A percentile compares a stretch with the other conserved stretches of the same genome.
Evolutionary conservation across 352 stramenopile species (phyloP).

Genomic region (Phytophthora sojae): DNA sequence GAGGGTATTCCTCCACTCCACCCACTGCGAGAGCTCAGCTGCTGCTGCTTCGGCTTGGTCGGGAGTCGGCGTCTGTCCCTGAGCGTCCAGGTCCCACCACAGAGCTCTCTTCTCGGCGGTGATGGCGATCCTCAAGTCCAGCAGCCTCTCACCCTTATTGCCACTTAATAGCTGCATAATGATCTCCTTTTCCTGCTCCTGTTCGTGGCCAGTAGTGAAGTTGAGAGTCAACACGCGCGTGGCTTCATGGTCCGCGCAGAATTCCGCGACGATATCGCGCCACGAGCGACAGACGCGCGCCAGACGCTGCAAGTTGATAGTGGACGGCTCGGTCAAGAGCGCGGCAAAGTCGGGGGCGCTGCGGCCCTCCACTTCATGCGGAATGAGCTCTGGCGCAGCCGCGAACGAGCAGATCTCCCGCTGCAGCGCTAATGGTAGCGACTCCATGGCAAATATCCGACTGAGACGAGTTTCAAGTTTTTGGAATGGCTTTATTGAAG

Average conservation of each 20-base stretch:
- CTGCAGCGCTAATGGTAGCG: conserved; percentile 37
- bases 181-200: conserved; percentile 32
- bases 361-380: conserved; percentile 9
- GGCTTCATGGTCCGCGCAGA: conserved; percentile 28
- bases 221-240: conserved; percentile 35
- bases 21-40: conserved; percentile 37
- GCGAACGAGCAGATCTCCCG: conserved; percentile 49
- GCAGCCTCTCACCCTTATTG: conserved; percentile 21
- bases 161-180: conserved; percentile 14
- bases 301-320: conserved; percentile 34
- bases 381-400: conserved; percentile 47
- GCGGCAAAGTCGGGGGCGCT: conserved; percentile 38
- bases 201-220: conserved; percentile 39
- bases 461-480: conserved; percentile 1
- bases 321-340: conserved; percentile 34
- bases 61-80: conserved; percentile 1
- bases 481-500: neutral
- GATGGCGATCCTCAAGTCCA: conserved; percentile 44
- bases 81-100: conserved; percentile 49
- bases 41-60: conserved; percentile 8
- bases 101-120: conserved; percentile 30
- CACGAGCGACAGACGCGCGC: conserved; percentile 43
- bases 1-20: conserved; percentile 54
- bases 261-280: conserved; percentile 24
- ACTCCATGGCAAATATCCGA: conserved; percentile 26